Base-by-base conservation (phyloP, 306 rosid genomes). In the Medicago lupulina region DNA sequence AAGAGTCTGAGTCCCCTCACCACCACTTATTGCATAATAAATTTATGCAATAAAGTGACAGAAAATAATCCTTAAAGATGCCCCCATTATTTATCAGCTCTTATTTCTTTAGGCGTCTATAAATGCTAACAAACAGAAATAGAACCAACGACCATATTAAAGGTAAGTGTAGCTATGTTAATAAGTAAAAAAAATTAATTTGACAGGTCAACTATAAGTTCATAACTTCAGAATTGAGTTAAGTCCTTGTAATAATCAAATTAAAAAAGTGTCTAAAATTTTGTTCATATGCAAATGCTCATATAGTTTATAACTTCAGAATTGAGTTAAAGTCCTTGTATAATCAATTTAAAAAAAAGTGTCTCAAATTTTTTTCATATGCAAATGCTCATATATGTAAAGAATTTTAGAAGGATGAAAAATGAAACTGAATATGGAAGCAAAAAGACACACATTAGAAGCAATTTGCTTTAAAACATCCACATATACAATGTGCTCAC, bases 321-420 rank as follows among this genome's bases (percentile, higher is more conserved):
- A 17, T 54, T n/a, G 8, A 9, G 61, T 54, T 4, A 7, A 21
- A 53, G 14, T 19, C 61, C 25, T 9, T 3, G 13, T 18, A 18
- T 54, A 17, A 54, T 54, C 25, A 18, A 54, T 9, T 54, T 54
- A 3, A 3, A 3, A 40, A 10, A 4, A 55, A 19, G 64, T 60
- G 10, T 55, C 46, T 44, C 64, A 66, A 57, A 44, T 44, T 70
- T 13, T 53, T 55, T 25, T 64, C 18, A 1, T 7, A 28, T 63
- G 49, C 23, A 72, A 59, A 31, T 63, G 51, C 21, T 18, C 58
- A 34, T 44, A 46, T n/a, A 36, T 3, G 8, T 15, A 66, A 65
- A 44, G 62, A 80, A 80, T 55, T 34, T 66, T 71, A 25, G 31
- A 64, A 64, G 40, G 47, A 57, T 66, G 67, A 36, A 73, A 50